Evolutionary conservation across 768 basidiomycete species (phyloP), one percentile per base, ranked within the genome.

Genomic region (Porphyrellus cyaneotinctus): DNA sequence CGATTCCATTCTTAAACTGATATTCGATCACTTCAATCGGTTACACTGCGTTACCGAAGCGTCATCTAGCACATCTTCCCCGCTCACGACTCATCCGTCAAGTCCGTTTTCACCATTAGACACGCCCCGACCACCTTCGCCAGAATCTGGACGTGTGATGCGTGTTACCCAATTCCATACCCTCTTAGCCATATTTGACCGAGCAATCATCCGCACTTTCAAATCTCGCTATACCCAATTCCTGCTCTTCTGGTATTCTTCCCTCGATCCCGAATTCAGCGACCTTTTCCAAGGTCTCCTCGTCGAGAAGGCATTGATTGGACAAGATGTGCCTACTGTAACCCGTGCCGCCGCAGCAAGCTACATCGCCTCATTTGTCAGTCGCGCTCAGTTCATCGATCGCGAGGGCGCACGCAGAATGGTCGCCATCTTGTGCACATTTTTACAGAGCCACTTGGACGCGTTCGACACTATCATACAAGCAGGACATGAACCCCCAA

Each of bases 161-260:
- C 79, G 75, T 23, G 78, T 78, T 7, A 66, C 80, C 2, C 90
- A 91, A 59, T 98, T 98, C 68, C 80, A 89, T 60, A 81, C 87
- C 26, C 85, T 99, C 18, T 82, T 99, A 46, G 84, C 87, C 57
- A 92, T 97, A 57, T 99, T 99, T 63, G 92, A 97, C 67, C 84
- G 91, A 36, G 86, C 86, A 33, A 93, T 99, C 65, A 81, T 99
- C 44, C 88, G 86, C 35, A 98, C 97, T 2, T 97, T 97, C 75
- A 94, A 95, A 64, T 97, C 94, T 0, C 89, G 95, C 35, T 97
- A 98, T 69, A 94, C 93, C 14, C 97, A 98, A 63, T 99, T 99
- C 72, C 81, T 99, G 54, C 64, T 98, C 42, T 99, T 99, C 76
- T 97, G 92, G 85, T 92, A 87, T 64, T 80, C 94, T 20, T 97